Evolutionary conservation across 2,329 filamentous ascomycete species (phyloP), one percentile per base, ranked within the genome.

Genomic region (Penicillium sp.): DNA sequence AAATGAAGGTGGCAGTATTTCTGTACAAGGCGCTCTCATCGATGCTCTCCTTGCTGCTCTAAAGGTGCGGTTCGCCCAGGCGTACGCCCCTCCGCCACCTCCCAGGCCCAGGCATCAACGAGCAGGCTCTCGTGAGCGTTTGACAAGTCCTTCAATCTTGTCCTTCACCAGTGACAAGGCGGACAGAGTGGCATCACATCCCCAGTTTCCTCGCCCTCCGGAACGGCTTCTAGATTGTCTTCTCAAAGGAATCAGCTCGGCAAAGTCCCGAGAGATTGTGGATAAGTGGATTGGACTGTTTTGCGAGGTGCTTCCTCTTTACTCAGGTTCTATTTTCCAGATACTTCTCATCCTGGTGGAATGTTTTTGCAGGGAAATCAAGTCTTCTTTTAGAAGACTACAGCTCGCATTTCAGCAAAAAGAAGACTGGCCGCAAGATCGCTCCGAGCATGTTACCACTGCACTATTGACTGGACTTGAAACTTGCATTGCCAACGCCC

Each of bases 251-350:
- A 83, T 98, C 34, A 81, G 85, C 39, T 86, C 88, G 3, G 62
- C 77, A 2, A 81, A 75, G 37, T 90, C 87, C 51, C 81, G 87
- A 4, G 74, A 81, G 7, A 83, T 94, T 4, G 72, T 98, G 23
- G 90, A 97, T 55, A 90, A 87, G 60, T 98, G 94, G 94, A 82
- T 96, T 7, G 76, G 79, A 19, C 90, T 98, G 52, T 74, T 98
- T 6, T 79, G 81, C 4, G 86, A 91, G 59, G 87, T 88, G 30
- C 71, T 98, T 19, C 88, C 90, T 0, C 74, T 94, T 10, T 95
- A 94, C 63, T 78, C 85, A 0, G 83, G 86, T 29, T 81, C 84
- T 4, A 87, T 96, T 31, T 96, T 96, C 61, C 86, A 95, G 59
- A 85, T 93, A 36, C 71, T 98, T 21, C 83, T 98, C 37, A 93